Evolutionary conservation across 208 protist species (phyloP).

Genomic region (Trypanosoma melophagium): DNA sequence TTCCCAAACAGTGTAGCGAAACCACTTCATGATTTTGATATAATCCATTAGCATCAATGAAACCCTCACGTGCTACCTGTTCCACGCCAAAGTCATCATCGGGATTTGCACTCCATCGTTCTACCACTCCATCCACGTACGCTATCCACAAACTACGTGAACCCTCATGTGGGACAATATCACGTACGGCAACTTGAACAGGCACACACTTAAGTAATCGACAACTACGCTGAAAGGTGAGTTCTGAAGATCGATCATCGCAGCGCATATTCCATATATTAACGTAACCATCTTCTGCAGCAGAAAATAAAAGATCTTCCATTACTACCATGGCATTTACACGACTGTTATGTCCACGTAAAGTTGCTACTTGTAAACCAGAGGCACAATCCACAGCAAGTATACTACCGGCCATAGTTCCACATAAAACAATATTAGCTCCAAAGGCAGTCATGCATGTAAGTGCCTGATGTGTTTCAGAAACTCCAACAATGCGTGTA

Average conservation of each 20-base stretch:
- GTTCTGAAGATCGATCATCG: neutral
- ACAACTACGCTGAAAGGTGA: slow-evolving; percentile 21
- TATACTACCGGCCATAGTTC: slow-evolving; percentile 57
- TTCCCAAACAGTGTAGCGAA: slow-evolving; percentile 42
- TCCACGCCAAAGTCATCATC: slow-evolving; percentile 88
- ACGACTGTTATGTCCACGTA: slow-evolving; percentile 51
- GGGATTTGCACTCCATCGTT: slow-evolving; percentile 81
- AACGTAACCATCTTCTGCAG: slow-evolving; percentile 68
- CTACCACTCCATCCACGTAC: slow-evolving; percentile 74
- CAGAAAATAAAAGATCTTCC: slow-evolving; percentile 72
- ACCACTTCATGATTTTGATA: slow-evolving; percentile 26
- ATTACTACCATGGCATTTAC: slow-evolving; percentile 69
- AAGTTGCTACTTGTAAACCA: slow-evolving; percentile 42
- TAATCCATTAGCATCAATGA: slow-evolving; percentile 15
- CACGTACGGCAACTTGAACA: slow-evolving; percentile 53
- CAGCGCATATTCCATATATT: slow-evolving; percentile 56
- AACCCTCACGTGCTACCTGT: slow-evolving; percentile 60
- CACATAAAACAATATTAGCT: slow-evolving; percentile 52
- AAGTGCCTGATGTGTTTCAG: slow-evolving; percentile 26
- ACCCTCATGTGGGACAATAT: slow-evolving; percentile 46
- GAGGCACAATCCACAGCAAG: slow-evolving; percentile 44
- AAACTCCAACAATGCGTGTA: slow-evolving; percentile 36
- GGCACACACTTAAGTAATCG: slow-evolving; percentile 54
- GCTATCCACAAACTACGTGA: slow-evolving; percentile 78
- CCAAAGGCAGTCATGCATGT: slow-evolving; percentile 33